phyloP scores from a whole-genome alignment of 495 filamentous ascomycete genomes.

The Podospora pseudocomata region DNA sequence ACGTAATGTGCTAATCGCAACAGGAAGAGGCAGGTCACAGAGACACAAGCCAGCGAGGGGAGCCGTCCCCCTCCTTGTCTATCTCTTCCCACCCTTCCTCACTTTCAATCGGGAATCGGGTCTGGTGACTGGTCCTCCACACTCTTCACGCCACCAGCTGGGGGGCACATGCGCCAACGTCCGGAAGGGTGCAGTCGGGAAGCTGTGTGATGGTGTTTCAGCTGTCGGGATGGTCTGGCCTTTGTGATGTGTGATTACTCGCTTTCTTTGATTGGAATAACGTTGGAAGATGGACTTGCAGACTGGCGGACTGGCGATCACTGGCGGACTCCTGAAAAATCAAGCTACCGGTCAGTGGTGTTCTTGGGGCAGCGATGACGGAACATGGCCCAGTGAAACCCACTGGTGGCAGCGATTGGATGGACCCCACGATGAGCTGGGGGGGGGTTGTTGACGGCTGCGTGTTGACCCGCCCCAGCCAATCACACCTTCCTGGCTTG shows the following conservation, averaged over 20 bases:
- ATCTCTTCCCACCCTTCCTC: neutral
- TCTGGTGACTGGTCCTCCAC: neutral
- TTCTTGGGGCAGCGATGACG: conserved; percentile 2
- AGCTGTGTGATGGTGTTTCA: neutral
- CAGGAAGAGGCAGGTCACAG: conserved; percentile 8
- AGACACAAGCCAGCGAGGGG: neutral
- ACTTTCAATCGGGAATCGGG: neutral
- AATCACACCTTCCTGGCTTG: conserved; percentile 5
- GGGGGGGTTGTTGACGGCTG: neutral
- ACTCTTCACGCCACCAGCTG: neutral
- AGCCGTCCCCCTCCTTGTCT: neutral
- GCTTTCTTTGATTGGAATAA: neutral
- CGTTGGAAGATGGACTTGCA: neutral
- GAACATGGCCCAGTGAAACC: conserved; percentile 3
- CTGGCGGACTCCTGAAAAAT: neutral
- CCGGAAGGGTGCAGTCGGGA: neutral
- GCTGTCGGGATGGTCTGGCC: neutral
- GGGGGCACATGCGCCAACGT: neutral
- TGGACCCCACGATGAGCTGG: neutral
- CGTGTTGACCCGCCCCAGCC: neutral
- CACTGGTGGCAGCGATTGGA: neutral
- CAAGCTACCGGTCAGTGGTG: neutral
- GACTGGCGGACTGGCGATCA: neutral
- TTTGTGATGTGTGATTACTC: neutral
- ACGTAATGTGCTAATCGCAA: conserved; percentile 6